Percentiles rank a stretch among this genome's conserved stretches.
These are phyloP conservation scores for Colletotrichum navitas DNA, from an alignment of 2,329 filamentous ascomycete genomes.

Conservation along the genomic window DNA sequence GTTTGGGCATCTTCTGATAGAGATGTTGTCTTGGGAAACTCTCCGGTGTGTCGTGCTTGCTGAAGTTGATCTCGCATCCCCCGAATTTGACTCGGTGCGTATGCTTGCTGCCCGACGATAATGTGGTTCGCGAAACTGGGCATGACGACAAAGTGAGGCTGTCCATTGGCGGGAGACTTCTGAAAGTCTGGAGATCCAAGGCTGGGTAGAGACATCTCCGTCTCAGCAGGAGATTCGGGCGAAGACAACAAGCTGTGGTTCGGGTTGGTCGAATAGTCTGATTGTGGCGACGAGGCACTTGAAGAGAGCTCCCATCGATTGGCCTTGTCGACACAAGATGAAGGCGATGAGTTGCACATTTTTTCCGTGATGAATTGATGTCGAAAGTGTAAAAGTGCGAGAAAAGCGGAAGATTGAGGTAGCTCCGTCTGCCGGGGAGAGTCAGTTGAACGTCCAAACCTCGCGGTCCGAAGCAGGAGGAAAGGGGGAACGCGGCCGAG, in stretches of 20 bases:
- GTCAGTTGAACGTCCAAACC: slow-evolving; percentile 2
- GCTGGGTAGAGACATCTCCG: background rate
- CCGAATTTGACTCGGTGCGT: fast-evolving
- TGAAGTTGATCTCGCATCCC: fast-evolving
- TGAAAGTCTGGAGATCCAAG: fast-evolving
- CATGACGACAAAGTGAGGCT: background rate
- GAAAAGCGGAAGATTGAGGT: background rate
- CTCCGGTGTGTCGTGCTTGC: background rate
- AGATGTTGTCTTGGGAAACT: background rate
- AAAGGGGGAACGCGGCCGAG: background rate
- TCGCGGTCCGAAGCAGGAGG: background rate
- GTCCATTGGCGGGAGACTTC: fast-evolving
- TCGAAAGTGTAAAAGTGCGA: background rate
- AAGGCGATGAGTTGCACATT: slow-evolving; percentile 18
- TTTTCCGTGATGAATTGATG: background rate
- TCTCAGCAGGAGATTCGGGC: background rate
- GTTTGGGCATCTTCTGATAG: background rate
- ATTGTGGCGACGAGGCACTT: slow-evolving; percentile 18
- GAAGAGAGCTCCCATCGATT: slow-evolving; percentile 20
- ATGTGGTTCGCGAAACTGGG: background rate
- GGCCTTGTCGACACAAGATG: background rate
- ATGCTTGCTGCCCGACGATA: fast-evolving
- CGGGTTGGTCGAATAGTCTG: background rate
- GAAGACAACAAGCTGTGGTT: slow-evolving; percentile 19
- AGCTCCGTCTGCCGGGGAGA: background rate